These are phyloP conservation scores for Leishmania amazonensis DNA, from an alignment of 208 protist genomes.

Conservation along the genomic window DNA sequence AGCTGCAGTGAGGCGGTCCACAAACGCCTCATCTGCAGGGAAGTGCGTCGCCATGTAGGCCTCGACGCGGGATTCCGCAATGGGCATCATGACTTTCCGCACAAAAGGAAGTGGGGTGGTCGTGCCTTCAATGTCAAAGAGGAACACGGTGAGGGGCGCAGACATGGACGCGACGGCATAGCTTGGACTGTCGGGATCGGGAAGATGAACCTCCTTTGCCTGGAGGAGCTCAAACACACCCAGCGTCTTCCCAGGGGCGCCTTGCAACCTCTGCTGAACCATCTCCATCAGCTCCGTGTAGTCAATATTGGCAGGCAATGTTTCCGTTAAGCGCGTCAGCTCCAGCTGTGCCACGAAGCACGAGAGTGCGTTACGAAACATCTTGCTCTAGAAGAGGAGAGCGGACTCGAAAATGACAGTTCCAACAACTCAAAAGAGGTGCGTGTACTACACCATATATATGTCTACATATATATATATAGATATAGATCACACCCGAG, in stretches of 20 bases:
- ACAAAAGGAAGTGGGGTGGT: constrained; percentile 87
- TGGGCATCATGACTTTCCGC: constrained; percentile 54
- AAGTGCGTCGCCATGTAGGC: constrained; percentile 48
- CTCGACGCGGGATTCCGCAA: constrained; percentile 31
- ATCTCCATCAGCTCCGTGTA: constrained; percentile 2
- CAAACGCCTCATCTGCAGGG: constrained; percentile 29
- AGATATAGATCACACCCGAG: too few relatives aligned
- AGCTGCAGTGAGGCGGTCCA: constrained; percentile 19
- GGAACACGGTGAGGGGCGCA: constrained; percentile 32
- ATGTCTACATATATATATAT: too few relatives aligned
- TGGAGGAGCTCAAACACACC: constrained; percentile 6
- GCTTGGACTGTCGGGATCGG: neutral
- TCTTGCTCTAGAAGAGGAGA: neutral
- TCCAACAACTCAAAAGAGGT: neutral
- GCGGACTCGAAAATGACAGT: too few relatives aligned
- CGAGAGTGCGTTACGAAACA: constrained; percentile 7
- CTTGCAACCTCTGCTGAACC: neutral
- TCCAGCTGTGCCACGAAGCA: constrained; percentile 31
- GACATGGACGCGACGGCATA: neutral
- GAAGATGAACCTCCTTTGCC: constrained; percentile 4
- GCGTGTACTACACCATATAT: neutral
- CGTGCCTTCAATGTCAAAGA: constrained; percentile 86
- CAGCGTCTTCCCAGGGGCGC: neutral
- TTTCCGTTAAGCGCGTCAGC: constrained; percentile 25
- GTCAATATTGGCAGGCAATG: constrained; percentile 17